phyloP scores from a whole-genome alignment of 2,329 filamentous ascomycete species.

The Chaetomium strumarium region DNA sequence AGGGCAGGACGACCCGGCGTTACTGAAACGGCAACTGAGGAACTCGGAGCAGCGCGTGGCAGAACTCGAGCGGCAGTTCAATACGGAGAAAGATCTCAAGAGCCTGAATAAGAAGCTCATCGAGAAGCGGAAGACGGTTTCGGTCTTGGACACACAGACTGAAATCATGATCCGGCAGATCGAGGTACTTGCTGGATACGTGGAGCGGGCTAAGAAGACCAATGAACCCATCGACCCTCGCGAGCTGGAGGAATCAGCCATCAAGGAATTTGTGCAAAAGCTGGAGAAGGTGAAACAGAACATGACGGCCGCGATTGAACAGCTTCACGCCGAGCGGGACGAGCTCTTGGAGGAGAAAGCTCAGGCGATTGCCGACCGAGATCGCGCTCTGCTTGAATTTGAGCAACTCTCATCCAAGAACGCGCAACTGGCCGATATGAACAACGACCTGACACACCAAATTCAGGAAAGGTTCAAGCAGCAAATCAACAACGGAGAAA shows the following conservation, averaged over 20 bases:
- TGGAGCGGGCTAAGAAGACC: slow-evolving; percentile 78
- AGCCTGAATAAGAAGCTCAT: slow-evolving; percentile 80
- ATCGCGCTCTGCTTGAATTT: slow-evolving; percentile 90
- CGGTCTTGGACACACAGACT: slow-evolving; percentile 85
- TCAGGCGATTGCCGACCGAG: slow-evolving; percentile 75
- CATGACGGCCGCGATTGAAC: slow-evolving; percentile 53
- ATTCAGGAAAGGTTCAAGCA: slow-evolving; percentile 91
- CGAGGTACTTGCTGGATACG: slow-evolving; percentile 81
- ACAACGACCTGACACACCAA: slow-evolving; percentile 89
- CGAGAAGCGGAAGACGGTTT: slow-evolving; percentile 94
- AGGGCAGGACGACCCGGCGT: slow-evolving; percentile 54
- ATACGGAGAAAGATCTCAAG: slow-evolving; percentile 58
- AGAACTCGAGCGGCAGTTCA: slow-evolving; percentile 77
- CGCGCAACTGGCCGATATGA: slow-evolving; percentile 86
- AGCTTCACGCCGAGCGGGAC: slow-evolving; percentile 66
- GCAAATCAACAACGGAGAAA: slow-evolving; percentile 49
- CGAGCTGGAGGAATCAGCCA: slow-evolving; percentile 80
- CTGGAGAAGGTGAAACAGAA: slow-evolving; percentile 55
- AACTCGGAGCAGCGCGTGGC: slow-evolving; percentile 78
- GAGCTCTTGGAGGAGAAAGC: slow-evolving; percentile 79
- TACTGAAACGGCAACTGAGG: slow-evolving; percentile 69
- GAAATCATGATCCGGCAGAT: slow-evolving; percentile 93
- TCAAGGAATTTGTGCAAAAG: slow-evolving; percentile 83
- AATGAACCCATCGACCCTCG: slow-evolving; percentile 74
- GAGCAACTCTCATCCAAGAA: slow-evolving; percentile 94